Evolutionary conservation across 2,329 filamentous ascomycete genomes (phyloP).

Genomic region (Shiraia bambusicola): DNA sequence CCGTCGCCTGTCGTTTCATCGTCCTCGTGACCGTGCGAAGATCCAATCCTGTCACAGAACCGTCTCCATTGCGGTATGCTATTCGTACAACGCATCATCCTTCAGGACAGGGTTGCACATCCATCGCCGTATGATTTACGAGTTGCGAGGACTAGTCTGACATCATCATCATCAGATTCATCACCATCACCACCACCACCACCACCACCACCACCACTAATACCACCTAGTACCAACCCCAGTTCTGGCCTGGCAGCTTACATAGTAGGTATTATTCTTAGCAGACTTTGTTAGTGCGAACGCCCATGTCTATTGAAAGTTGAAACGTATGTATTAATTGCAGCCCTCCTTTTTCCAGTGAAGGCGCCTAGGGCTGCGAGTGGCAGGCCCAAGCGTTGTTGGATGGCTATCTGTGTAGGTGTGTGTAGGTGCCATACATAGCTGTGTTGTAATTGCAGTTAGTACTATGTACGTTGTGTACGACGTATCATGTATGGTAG

Average conservation of each 20-base stretch:
- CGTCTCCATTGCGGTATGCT: conserved; percentile 22
- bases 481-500: too few species aligned
- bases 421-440: conserved; percentile 29
- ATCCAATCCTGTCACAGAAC: conserved; percentile 38
- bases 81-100: conserved; percentile 24
- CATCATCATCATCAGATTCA: too few species aligned
- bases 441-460: too few species aligned
- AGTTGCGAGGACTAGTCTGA: conserved; percentile 28
- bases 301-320: conserved; percentile 33
- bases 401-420: conserved; percentile 19
- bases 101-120: conserved; percentile 18
- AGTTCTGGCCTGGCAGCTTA: conserved; percentile 21
- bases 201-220: too few species aligned
- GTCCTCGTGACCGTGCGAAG: conserved; percentile 44
- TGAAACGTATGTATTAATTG: too few species aligned
- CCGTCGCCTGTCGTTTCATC: conserved; percentile 42
- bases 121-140: conserved; percentile 16
- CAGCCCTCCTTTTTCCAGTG: conserved; percentile 31
- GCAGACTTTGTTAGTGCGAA: conserved; percentile 33
- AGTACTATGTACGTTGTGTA: too few species aligned
- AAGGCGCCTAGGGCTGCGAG: conserved; percentile 14
- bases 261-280: too few species aligned
- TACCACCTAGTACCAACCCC: too few species aligned
- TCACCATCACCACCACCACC: too few species aligned
- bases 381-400: conserved; percentile 27